phyloP scores from a whole-genome alignment of 208 protist species.

The Endotrypanum monterogeii region DNA sequence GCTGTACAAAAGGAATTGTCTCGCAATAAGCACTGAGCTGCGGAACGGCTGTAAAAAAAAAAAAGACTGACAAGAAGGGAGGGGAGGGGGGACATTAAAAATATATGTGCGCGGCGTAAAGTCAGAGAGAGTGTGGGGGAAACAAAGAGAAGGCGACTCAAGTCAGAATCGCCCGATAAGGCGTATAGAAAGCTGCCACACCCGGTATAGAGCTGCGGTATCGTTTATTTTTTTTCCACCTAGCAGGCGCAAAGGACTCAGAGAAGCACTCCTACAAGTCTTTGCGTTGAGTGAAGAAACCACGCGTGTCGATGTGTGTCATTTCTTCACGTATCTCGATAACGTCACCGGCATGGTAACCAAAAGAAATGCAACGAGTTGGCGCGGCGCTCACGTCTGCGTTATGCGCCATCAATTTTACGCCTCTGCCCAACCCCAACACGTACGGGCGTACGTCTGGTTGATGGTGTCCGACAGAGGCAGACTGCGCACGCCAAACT shows the following conservation, averaged over 20 bases:
- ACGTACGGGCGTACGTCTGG: slow-evolving; percentile 16
- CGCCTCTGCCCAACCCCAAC: slow-evolving; percentile 1
- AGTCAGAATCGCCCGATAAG: background rate
- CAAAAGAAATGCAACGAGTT: background rate
- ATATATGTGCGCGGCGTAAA: background rate
- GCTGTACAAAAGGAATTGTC: background rate
- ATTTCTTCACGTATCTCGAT: background rate
- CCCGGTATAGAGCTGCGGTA: background rate
- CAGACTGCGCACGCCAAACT: slow-evolving; percentile 48
- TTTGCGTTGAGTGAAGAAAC: background rate
- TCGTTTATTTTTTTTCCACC: background rate
- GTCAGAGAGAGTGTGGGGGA: no score
- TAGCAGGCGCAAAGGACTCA: background rate
- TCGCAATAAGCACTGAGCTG: background rate
- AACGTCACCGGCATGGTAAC: background rate
- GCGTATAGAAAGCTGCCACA: background rate
- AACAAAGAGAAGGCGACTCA: background rate
- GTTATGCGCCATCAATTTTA: background rate
- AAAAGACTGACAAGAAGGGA: background rate
- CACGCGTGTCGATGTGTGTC: background rate
- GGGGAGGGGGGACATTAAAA: background rate
- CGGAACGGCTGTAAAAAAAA: background rate
- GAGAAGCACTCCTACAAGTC: no score
- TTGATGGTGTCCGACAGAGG: slow-evolving; percentile 23
- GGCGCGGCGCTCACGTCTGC: background rate